Percentiles rank a stretch among this genome's conserved stretches.
These are phyloP conservation scores for Eucalyptus globulus DNA, from an alignment of 345 rosid species.

Conservation along the genomic window DNA sequence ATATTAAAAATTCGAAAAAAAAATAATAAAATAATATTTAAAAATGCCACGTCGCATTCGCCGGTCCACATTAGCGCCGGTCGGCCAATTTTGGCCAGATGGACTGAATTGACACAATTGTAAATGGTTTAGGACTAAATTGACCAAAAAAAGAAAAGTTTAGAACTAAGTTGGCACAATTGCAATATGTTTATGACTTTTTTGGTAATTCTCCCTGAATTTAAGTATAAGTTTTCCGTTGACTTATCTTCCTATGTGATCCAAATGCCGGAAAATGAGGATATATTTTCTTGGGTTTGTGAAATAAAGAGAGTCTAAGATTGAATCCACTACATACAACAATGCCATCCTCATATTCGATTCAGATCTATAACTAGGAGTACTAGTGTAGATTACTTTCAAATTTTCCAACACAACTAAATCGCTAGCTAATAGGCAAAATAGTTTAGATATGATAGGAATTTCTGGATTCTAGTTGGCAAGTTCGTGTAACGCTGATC, in stretches of 20 bases:
- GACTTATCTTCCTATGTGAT: neutral
- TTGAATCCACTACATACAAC: neutral
- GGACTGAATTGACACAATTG: too few species aligned
- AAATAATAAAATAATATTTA: too few species aligned
- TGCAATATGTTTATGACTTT: too few species aligned
- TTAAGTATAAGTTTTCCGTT: neutral
- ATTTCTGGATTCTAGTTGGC: neutral
- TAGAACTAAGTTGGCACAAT: too few species aligned
- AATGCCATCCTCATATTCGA: neutral
- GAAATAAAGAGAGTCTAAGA: neutral
- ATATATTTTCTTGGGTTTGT: neutral
- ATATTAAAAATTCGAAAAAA: too few species aligned
- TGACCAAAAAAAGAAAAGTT: too few species aligned
- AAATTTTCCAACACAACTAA: neutral
- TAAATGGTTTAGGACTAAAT: too few species aligned
- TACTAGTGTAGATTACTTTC: neutral
- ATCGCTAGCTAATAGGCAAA: neutral
- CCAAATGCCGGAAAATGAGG: neutral
- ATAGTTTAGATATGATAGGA: neutral
- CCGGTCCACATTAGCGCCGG: too few species aligned
- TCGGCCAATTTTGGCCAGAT: too few species aligned
- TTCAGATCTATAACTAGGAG: neutral
- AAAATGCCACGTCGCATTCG: too few species aligned
- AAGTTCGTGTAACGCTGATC: neutral
- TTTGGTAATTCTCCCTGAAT: neutral